Evolutionary conservation across 257 asterid genomes (phyloP).

Genomic region (Sherardia arvensis): DNA sequence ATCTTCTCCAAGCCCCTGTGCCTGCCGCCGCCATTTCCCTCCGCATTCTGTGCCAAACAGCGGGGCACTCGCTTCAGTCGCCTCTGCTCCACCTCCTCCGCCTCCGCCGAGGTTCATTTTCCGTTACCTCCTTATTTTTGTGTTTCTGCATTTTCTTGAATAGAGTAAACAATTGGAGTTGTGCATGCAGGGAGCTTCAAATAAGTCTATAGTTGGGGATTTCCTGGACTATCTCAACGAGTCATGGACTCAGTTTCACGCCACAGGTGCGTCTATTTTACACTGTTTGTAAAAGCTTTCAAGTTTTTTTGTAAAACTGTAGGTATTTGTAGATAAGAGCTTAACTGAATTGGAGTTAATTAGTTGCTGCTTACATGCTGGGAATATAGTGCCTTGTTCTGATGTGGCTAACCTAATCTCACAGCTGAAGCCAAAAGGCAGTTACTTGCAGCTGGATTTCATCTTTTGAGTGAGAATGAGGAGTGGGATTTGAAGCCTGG

Average conservation of each 20-base stretch:
- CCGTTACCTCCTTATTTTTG: neutral
- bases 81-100: constrained; percentile 15
- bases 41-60: constrained; percentile 16
- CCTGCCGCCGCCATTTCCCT: constrained; percentile 18
- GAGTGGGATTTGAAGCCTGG: constrained; percentile 96
- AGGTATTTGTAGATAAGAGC: neutral
- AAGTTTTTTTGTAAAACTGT: neutral
- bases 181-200: constrained; percentile 38
- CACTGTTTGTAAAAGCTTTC: neutral
- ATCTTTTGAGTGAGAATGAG: constrained; percentile 76
- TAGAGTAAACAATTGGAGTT: neutral
- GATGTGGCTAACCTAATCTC: neutral
- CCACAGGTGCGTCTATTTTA: constrained; percentile 50
- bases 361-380: neutral
- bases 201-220: constrained; percentile 64
- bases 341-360: neutral
- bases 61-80: constrained; percentile 28
- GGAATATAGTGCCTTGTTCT: neutral
- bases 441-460: constrained; percentile 84
- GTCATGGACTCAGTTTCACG: constrained; percentile 98
- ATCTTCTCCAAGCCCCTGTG: constrained; percentile 22
- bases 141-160: neutral
- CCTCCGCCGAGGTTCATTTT: constrained; percentile 27
- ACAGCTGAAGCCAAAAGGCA: constrained; percentile 90
- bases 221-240: constrained; percentile 89